phyloP scores from a whole-genome alignment of 352 stramenopile species.

The Pythium volutum region DNA sequence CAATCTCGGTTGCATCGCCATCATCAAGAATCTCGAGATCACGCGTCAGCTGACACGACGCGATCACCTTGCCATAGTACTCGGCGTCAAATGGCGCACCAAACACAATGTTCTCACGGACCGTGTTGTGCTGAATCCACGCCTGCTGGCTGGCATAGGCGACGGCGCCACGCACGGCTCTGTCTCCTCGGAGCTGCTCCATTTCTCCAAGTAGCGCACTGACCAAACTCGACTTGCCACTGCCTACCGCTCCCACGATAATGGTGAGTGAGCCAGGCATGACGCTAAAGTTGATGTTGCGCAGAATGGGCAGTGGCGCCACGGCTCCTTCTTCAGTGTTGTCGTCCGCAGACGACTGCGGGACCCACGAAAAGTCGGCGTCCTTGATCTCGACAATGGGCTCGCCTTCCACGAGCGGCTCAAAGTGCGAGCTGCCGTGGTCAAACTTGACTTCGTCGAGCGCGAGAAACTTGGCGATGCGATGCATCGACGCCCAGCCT shows the following conservation, averaged over 20 bases:
- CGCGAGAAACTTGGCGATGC: slow-evolving; percentile 21
- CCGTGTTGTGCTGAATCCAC: slow-evolving; percentile 32
- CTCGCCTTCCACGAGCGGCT: slow-evolving; percentile 6
- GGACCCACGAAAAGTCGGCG: slow-evolving; percentile 39
- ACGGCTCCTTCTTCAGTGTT: too few relatives aligned
- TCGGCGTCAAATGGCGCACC: slow-evolving; percentile 20
- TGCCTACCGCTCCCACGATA: slow-evolving; percentile 50
- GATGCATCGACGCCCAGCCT: slow-evolving; percentile 22
- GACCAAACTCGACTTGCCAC: slow-evolving; percentile 51
- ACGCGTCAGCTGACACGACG: slow-evolving; percentile 42
- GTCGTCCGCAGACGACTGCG: too few relatives aligned
- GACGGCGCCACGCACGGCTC: slow-evolving; percentile 15
- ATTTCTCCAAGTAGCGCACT: slow-evolving; percentile 43
- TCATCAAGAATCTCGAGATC: slow-evolving; percentile 64
- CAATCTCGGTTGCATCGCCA: slow-evolving; percentile 66
- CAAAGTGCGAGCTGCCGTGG: neutral
- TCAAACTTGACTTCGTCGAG: slow-evolving; percentile 28
- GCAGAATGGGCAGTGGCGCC: slow-evolving; percentile 13
- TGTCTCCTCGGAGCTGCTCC: slow-evolving; percentile 14
- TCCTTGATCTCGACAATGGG: slow-evolving; percentile 24
- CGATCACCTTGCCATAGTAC: slow-evolving; percentile 38
- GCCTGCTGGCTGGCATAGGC: slow-evolving; percentile 32
- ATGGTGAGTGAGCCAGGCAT: slow-evolving; percentile 49
- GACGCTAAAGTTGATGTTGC: slow-evolving; percentile 45
- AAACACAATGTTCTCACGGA: slow-evolving; percentile 36